Evolutionary conservation across 2,329 filamentous ascomycete species (phyloP).

Genomic region (Phaeophleospora eucalypticola): DNA sequence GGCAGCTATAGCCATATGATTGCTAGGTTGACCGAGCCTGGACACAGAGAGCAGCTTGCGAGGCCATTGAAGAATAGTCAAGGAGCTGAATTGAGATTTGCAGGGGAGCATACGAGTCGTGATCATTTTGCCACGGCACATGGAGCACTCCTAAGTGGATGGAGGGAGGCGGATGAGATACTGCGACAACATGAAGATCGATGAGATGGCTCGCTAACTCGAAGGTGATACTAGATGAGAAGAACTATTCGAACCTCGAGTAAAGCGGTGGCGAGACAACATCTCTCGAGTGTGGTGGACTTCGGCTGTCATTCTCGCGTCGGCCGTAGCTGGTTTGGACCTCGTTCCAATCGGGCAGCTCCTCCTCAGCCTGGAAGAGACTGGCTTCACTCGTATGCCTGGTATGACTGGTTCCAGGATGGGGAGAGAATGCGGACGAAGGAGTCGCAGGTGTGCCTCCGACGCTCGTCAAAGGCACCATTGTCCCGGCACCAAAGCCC

Average conservation of each 20-base stretch:
- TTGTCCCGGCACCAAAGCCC: conserved; percentile 3
- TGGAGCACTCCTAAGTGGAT: conserved; percentile 25
- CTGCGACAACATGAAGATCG: conserved; percentile 5
- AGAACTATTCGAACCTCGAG: too few relatives aligned
- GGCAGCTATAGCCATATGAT: conserved; percentile 28
- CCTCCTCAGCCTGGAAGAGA: neutral
- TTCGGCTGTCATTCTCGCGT: too few relatives aligned
- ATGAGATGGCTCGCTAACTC: too few relatives aligned
- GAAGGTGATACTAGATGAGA: too few relatives aligned
- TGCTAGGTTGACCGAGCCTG: conserved; percentile 15
- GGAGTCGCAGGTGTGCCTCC: neutral
- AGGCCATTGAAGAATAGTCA: conserved; percentile 8
- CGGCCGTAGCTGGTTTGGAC: neutral
- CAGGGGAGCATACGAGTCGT: conserved; percentile 24
- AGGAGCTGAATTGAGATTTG: conserved; percentile 22
- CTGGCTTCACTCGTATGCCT: neutral
- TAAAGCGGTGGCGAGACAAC: neutral
- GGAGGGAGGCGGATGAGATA: conserved; percentile 24
- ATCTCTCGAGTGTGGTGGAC: too few relatives aligned
- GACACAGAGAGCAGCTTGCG: conserved; percentile 20
- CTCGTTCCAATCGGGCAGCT: neutral
- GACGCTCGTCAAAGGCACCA: neutral
- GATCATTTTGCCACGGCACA: conserved; percentile 28
- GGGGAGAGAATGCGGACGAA: neutral
- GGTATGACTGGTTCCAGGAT: neutral